Percentiles rank a stretch among this genome's conserved stretches.
These are phyloP conservation scores for Scheffersomyces amazonensis DNA, from an alignment of 805 yeast genomes.

Conservation along the genomic window DNA sequence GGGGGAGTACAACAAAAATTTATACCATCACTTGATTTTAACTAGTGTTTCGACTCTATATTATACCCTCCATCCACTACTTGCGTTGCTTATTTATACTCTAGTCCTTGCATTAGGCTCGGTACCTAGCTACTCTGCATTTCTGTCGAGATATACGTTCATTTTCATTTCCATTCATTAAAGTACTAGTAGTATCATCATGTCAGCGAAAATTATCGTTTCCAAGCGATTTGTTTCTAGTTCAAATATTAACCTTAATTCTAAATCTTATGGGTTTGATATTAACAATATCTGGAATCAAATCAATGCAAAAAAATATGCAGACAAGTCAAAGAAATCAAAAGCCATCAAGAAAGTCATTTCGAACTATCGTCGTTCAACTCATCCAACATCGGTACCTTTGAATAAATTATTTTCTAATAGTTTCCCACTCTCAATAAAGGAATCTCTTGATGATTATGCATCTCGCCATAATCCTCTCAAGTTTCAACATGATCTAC, in stretches of 20 bases:
- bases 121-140: no score
- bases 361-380: conserved; percentile 44
- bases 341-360: neutral
- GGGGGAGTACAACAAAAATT: no score
- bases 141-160: no score
- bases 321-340: no score
- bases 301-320: neutral
- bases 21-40: no score
- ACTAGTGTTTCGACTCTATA: no score
- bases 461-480: conserved; percentile 32
- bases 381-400: conserved; percentile 70
- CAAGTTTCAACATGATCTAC: conserved; percentile 45
- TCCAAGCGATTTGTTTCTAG: neutral
- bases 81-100: no score
- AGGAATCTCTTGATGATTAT: conserved; percentile 55
- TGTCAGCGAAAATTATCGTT: neutral
- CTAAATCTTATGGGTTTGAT: neutral
- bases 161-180: neutral
- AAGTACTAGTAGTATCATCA: no score
- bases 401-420: conserved; percentile 48
- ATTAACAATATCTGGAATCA: neutral
- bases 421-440: conserved; percentile 55
- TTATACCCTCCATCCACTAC: no score
- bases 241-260: neutral
- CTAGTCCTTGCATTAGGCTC: no score